Base-by-base conservation (phyloP, 2,329 filamentous ascomycete genomes). In the Exophiala phaeomuriformis region DNA sequence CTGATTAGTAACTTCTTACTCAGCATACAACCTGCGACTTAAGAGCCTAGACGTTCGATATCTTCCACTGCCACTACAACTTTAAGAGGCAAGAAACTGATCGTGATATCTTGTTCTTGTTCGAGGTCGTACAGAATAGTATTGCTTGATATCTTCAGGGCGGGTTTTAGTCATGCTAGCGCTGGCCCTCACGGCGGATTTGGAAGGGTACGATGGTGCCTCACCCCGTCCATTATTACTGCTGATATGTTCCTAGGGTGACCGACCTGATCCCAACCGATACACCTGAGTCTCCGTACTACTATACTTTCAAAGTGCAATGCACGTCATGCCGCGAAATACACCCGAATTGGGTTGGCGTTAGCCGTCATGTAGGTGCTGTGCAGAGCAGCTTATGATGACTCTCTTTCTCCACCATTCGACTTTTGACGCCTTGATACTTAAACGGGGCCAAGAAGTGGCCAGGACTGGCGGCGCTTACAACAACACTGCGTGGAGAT, bases 241-340 rank as follows among this genome's bases (percentile, higher is more conserved):
- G 54, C 52, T 60, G 36, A 46, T 49, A 12, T 46, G 41, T 48
- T 12, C 40, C 55, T 64, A 97, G 93, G 43, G 90, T 98, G 56
- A 96, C 90, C 56, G 86, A 93, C 65, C 82, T 98, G 62, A 84
- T 84, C 52, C 93, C 93, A 5, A 77, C 84, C 62, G 93, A 98
- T 69, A 89, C 84, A 4, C 75, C 84, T 63, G 87, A 88, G 12
- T 81, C 79, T 55, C 88, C 90, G 3, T 98, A 96, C 75, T 95
- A 86, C 79, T 98, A 95, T 75, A 96, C 88, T 47, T 97, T 98
- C 81, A 93, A 87, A 68, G 91, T 98, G 35, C 88, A 96, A 76
- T 98, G 93, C 73, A 96, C 89, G n/a, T 95, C 90, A 51, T 98
- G 93, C 71, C 84, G 90, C 56, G 93, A 98, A 71, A 84, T 79